Conservation (phyloP, 208 protist genomes). For the Leishmania lainsoni region DNA sequence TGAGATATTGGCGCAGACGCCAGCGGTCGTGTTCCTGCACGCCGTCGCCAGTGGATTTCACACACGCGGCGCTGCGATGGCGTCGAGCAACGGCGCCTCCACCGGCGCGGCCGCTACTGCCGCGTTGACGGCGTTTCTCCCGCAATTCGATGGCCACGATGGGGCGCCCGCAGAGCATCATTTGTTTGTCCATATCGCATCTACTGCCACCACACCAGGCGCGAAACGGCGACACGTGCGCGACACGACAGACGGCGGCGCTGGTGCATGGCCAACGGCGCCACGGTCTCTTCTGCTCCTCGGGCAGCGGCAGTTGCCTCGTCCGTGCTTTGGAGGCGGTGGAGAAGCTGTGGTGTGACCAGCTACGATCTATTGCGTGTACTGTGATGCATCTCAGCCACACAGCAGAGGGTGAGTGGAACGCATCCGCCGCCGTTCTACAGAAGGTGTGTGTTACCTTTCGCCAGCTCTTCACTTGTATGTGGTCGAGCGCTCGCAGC, state of each 20-base stretch:
- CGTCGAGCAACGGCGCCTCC: background rate
- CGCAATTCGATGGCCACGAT: constrained; percentile 2
- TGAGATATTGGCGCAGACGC: constrained; percentile 4
- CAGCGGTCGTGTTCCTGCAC: constrained; percentile 15
- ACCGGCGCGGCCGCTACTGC: background rate
- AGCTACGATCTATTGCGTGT: constrained; percentile 4
- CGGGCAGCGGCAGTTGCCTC: background rate
- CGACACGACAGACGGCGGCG: background rate
- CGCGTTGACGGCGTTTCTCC: constrained; percentile 17
- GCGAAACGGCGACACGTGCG: background rate
- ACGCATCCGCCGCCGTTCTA: background rate
- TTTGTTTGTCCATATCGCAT: constrained; percentile 24
- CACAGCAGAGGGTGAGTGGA: background rate
- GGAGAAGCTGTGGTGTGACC: constrained; percentile 6
- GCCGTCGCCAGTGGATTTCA: constrained; percentile 17
- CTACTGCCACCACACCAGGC: background rate
- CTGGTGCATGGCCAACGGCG: background rate
- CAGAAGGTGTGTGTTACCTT: constrained; percentile 5
- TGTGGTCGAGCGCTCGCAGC: constrained; percentile 14
- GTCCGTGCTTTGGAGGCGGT: constrained; percentile 5
- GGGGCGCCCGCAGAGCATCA: background rate
- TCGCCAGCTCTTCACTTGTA: constrained; percentile 11
- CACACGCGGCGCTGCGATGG: background rate
- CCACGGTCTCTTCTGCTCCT: background rate
- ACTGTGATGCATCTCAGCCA: background rate